Percentiles rank a stretch among this genome's conserved stretches.
These are phyloP conservation scores for Capsicum pubescens DNA, from an alignment of 257 asterid species.

Conservation along the genomic window DNA sequence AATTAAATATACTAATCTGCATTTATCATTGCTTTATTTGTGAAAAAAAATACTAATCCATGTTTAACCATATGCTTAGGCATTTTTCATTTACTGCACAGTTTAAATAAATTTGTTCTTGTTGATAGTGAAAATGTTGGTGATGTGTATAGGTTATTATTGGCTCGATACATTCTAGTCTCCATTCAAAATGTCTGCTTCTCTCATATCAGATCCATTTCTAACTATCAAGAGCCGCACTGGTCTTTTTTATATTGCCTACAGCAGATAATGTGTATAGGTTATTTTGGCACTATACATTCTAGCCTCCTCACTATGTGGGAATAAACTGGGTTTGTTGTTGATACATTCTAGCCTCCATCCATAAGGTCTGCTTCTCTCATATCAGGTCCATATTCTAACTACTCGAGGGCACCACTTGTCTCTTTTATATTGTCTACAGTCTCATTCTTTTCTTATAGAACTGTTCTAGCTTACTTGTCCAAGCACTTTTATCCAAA, in stretches of 20 bases:
- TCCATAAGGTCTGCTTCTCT: slow-evolving; percentile 61
- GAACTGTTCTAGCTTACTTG: slow-evolving; percentile 86
- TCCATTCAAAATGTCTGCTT: slow-evolving; percentile 66
- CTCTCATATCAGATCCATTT: slow-evolving; percentile 53
- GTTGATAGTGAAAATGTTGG: slow-evolving; percentile 2
- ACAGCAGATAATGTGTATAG: slow-evolving; percentile 4
- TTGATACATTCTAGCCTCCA: slow-evolving; percentile 34
- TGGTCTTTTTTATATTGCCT: slow-evolving; percentile 46
- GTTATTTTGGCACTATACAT: neutral
- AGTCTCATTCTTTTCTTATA: slow-evolving; percentile 52
- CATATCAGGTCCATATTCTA: slow-evolving; percentile 56
- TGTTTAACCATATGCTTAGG: neutral
- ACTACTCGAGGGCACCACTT: slow-evolving; percentile 54
- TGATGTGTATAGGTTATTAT: neutral
- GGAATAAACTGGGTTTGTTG: too few relatives aligned
- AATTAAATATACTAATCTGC: slow-evolving; percentile 10
- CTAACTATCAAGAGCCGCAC: slow-evolving; percentile 53
- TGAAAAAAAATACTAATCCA: neutral
- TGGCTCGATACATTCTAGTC: neutral
- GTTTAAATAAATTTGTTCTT: neutral
- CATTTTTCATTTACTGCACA: neutral
- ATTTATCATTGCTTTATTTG: neutral
- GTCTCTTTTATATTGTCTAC: slow-evolving; percentile 45
- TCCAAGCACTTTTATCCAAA: slow-evolving; percentile 85
- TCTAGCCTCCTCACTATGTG: slow-evolving; percentile 33